Percentiles rank a stretch among this genome's conserved stretches.
These are phyloP conservation scores for Mucor indicus DNA, from an alignment of 371 early-diverging fungal species.

Conservation along the genomic window DNA sequence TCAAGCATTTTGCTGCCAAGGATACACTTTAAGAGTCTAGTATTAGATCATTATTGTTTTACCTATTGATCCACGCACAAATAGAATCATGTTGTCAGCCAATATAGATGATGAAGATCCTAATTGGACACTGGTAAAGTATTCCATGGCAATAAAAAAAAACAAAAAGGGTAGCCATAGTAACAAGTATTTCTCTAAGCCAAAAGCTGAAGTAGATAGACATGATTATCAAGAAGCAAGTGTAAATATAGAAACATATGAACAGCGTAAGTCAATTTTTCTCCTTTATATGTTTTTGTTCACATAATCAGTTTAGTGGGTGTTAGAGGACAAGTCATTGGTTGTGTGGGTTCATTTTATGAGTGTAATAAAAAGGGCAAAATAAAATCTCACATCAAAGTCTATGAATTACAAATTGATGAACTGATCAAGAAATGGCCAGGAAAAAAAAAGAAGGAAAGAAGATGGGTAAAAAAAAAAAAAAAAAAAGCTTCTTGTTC, in stretches of 20 bases:
- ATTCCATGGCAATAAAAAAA: background rate
- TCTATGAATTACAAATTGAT: slow-evolving; percentile 56
- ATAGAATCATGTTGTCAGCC: slow-evolving; percentile 49
- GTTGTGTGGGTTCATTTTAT: slow-evolving; percentile 39
- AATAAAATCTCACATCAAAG: slow-evolving; percentile 44
- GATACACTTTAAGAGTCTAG: background rate
- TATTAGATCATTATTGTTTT: slow-evolving; percentile 55
- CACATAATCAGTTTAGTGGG: slow-evolving; percentile 33
- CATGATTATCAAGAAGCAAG: slow-evolving; percentile 51
- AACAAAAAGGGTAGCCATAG: background rate
- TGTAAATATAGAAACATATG: slow-evolving; percentile 53
- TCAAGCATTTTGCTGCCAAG: background rate
- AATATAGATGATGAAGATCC: slow-evolving; percentile 45
- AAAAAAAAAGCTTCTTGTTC: too few relatives aligned
- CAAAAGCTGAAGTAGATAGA: slow-evolving; percentile 59
- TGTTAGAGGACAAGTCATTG: slow-evolving; percentile 43
- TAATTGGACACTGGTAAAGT: slow-evolving; percentile 47
- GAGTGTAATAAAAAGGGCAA: slow-evolving; percentile 42
- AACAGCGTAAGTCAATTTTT: slow-evolving; percentile 48
- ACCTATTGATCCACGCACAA: slow-evolving; percentile 46
- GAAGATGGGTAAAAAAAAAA: slow-evolving; percentile 61
- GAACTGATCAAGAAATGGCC: slow-evolving; percentile 53
- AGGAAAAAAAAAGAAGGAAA: slow-evolving; percentile 42
- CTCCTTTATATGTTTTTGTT: background rate
- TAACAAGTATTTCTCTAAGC: slow-evolving; percentile 18